These are phyloP conservation scores for Neofusicoccum sp. DNA, from an alignment of 2,329 filamentous ascomycete species.

Conservation along the genomic window DNA sequence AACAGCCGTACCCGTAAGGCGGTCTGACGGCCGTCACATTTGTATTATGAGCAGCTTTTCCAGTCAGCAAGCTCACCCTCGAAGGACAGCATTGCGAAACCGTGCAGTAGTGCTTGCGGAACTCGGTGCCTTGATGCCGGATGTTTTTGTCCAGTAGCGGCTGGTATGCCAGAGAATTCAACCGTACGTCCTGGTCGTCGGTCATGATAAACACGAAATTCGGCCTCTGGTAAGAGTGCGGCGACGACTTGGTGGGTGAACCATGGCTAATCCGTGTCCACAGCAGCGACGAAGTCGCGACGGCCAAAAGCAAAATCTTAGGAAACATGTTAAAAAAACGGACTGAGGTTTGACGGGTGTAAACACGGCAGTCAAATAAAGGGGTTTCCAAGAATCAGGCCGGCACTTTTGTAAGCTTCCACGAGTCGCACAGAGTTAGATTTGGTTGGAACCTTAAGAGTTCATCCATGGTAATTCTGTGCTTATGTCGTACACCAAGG, in stretches of 20 bases:
- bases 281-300: neutral
- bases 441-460: too few species aligned
- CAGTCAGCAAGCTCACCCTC: constrained; percentile 66
- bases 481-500: too few species aligned
- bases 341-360: neutral
- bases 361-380: neutral
- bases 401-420: neutral
- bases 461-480: too few species aligned
- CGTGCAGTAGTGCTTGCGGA: constrained; percentile 66
- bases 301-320: neutral
- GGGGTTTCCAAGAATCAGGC: neutral
- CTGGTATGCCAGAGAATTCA: constrained; percentile 65
- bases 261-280: neutral
- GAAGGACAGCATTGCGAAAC: constrained; percentile 69
- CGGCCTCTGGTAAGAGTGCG: constrained; percentile 16
- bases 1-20: constrained; percentile 47
- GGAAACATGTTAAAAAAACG: neutral
- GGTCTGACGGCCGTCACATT: constrained; percentile 65
- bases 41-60: constrained; percentile 69
- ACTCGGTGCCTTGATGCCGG: constrained; percentile 60
- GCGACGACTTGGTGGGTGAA: neutral
- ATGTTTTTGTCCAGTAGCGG: constrained; percentile 60
- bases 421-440: too few species aligned
- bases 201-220: constrained; percentile 70
- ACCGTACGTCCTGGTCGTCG: constrained; percentile 67